Evolutionary conservation across 1,284 basidiomycete genomes (phyloP).

Genomic region (Ustilago lituana): DNA sequence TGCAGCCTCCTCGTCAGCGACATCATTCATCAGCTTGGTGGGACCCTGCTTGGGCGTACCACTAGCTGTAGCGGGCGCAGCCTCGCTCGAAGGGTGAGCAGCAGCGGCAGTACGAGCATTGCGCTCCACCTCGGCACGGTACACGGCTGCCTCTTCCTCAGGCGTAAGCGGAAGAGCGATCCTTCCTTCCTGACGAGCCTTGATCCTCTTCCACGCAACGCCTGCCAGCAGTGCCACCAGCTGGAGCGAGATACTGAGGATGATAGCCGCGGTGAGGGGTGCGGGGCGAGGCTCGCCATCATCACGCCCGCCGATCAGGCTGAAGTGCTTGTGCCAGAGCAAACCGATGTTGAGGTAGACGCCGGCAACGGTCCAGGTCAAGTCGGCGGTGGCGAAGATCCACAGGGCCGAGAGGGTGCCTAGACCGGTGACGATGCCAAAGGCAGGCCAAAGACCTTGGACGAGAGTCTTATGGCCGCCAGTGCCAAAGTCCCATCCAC

Average conservation of each 20-base stretch:
- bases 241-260: conserved; percentile 51
- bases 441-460: conserved; percentile 55
- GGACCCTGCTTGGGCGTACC: conserved; percentile 1
- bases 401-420: conserved; percentile 53
- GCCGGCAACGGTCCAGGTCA: conserved; percentile 54
- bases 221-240: conserved; percentile 46
- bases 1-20: conserved; percentile 33
- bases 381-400: conserved; percentile 59
- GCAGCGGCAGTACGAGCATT: conserved; percentile 23
- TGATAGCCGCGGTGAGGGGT: conserved; percentile 52
- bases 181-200: conserved; percentile 46
- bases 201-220: conserved; percentile 52
- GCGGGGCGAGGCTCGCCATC: conserved; percentile 47
- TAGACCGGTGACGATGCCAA: conserved; percentile 48
- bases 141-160: conserved; percentile 47
- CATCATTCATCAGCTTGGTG: conserved; percentile 24
- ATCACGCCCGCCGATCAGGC: conserved; percentile 32
- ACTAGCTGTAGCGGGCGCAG: neutral
- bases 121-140: conserved; percentile 35
- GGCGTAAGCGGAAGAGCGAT: conserved; percentile 48
- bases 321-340: conserved; percentile 53
- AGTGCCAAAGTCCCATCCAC: conserved; percentile 68
- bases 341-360: conserved; percentile 56
- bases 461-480: conserved; percentile 36
- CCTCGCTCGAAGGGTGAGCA: conserved; percentile 1